Percentiles rank a stretch among this genome's conserved stretches.
phyloP scores from a whole-genome alignment of 257 asterid genomes.

The Nicotiana sylvestris region DNA sequence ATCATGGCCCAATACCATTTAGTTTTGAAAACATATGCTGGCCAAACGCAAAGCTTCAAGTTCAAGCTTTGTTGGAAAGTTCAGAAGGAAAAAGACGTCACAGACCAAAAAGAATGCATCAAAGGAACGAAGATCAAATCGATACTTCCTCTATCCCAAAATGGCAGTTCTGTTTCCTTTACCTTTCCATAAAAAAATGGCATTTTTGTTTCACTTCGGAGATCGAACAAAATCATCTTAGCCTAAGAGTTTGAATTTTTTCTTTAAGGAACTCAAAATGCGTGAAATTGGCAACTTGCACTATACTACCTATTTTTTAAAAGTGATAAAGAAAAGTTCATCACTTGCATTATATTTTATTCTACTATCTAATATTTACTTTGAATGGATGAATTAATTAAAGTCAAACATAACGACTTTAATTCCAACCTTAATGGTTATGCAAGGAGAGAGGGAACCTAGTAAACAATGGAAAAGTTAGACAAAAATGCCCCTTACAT shows the following conservation, averaged over 20 bases:
- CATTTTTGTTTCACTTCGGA: neutral
- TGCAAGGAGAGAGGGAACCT: neutral
- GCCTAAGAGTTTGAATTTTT: neutral
- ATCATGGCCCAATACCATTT: neutral
- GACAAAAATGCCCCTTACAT: slow-evolving; percentile 45
- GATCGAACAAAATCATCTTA: neutral
- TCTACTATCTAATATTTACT: neutral
- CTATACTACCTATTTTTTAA: neutral
- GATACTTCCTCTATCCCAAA: neutral
- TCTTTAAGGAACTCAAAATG: neutral
- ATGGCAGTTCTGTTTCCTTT: neutral
- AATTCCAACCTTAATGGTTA: neutral
- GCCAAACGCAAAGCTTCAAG: neutral
- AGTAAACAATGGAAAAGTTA: neutral
- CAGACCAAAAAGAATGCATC: neutral
- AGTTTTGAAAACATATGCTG: neutral
- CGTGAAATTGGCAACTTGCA: neutral
- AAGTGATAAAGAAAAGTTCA: neutral
- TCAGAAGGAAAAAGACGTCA: neutral
- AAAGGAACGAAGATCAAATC: neutral
- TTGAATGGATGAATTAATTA: neutral
- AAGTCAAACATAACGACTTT: neutral
- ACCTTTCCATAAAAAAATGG: neutral
- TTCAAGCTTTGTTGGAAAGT: slow-evolving; percentile 2
- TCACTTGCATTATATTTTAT: neutral